Base-by-base conservation (phyloP, 192 early-diverging fungal genomes). In the Coemansia erecta region DNA sequence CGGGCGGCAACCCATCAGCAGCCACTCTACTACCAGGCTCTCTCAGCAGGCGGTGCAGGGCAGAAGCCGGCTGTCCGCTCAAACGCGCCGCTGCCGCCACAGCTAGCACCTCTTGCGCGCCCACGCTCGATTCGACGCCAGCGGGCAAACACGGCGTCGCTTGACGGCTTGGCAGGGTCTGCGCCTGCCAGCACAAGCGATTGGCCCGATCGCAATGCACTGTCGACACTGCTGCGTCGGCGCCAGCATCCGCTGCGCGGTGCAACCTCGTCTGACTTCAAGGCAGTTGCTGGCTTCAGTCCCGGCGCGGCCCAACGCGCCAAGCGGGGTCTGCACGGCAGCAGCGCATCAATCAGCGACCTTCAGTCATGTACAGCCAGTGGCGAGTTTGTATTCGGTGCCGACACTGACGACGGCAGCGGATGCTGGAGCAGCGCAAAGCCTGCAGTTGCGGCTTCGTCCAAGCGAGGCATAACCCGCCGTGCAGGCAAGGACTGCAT, bases 121-220 rank as follows among this genome's bases (percentile, higher is more conserved):
- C 65, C 69, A 2, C 59, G 43, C 35, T 72, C 75, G 4, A 72
- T 78, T 39, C 59, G 63, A 33, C 61, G 75, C 17, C 58, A 63
- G 70, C 75, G 75, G 22, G 75, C 75, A 26, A 68, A 72, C 56
- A 78, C 75, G 0, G 65, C 75, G 6, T 78, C 75, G 17, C 66
- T 72, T 8, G 75, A 78, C 11, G 52, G 41, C 56, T 56, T 78
- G 37, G 31, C 62, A 5, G 71, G 59, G 13, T 44, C 73, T 8
- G 40, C 67, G 12, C 43, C 44, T 15, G 11, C 28, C 4, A 7
- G 33, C 22, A 21, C 31, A 23, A 22, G 23, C 19, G 56, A 41
- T 59, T 51, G 44, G 57, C 19, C 42, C 0, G 61, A 61, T 41
- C 56, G 61, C 28, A 53, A 44, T 31, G 45, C 62, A 54, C 59